Conservation (phyloP, 1,284 basidiomycete genomes). For the Trichosporon ovoides region DNA sequence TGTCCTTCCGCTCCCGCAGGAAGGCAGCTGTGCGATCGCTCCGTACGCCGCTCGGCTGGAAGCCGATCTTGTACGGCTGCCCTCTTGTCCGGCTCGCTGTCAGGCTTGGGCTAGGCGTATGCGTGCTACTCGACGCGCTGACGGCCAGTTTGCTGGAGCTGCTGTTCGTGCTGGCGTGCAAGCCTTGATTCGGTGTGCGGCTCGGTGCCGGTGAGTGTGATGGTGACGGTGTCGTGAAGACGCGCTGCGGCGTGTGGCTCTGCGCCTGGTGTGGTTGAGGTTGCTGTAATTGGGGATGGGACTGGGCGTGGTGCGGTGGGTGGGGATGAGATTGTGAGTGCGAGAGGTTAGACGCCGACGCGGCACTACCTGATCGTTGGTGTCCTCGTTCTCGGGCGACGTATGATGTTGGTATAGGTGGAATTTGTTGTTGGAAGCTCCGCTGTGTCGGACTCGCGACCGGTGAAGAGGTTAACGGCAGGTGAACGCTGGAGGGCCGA, state of each 20-base stretch:
- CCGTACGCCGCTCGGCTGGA: conserved; percentile 71
- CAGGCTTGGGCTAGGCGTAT: not conserved
- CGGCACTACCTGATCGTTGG: not conserved
- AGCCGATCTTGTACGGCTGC: conserved; percentile 67
- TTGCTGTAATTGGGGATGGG: not conserved
- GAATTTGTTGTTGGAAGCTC: not conserved
- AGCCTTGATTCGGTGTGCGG: not conserved
- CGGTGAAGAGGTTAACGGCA: not conserved
- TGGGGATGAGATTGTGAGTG: not conserved
- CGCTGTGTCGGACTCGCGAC: not conserved
- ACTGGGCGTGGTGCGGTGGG: not conserved
- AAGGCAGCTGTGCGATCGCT: conserved; percentile 72
- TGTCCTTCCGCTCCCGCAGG: conserved; percentile 55
- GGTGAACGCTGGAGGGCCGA: not conserved
- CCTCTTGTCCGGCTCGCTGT: conserved; percentile 14
- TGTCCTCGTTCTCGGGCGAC: not conserved
- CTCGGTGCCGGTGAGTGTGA: not conserved
- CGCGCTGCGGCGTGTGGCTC: not conserved
- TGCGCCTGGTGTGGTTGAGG: not conserved
- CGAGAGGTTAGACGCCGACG: not conserved
- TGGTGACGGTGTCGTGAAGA: not conserved
- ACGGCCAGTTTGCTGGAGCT: not conserved
- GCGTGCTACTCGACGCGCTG: not conserved
- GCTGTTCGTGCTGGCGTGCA: not conserved
- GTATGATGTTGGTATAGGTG: not conserved